Conservation (phyloP, 768 basidiomycete genomes). For the Solioccasus polychromus region DNA sequence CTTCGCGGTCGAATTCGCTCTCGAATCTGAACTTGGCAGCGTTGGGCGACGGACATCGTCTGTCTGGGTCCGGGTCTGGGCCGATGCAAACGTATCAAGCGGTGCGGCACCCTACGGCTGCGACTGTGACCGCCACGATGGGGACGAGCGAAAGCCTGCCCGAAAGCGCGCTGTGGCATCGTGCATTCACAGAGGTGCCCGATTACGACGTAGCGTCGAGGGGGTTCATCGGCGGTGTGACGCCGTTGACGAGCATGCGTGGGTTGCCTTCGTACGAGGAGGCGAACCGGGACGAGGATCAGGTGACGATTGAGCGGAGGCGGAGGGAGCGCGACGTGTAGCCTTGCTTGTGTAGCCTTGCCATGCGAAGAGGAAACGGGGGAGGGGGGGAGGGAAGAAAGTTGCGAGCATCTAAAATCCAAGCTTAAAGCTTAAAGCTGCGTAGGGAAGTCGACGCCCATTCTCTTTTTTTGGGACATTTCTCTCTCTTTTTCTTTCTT, state of each 20-base stretch:
- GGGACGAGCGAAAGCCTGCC: constrained; percentile 24
- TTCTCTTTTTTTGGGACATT: too few species aligned
- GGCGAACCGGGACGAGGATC: constrained; percentile 30
- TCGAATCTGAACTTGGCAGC: constrained; percentile 25
- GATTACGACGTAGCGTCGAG: constrained; percentile 81
- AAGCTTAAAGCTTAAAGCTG: too few species aligned
- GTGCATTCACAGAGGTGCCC: constrained; percentile 76
- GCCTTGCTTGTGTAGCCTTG: too few species aligned
- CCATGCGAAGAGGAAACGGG: too few species aligned
- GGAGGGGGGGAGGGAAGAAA: too few species aligned
- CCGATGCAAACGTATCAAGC: too few species aligned
- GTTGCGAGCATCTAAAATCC: too few species aligned
- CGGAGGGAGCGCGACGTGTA: too few species aligned
- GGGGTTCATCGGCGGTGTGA: constrained; percentile 90
- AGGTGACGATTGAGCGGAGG: constrained; percentile 8
- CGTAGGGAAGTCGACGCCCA: too few species aligned
- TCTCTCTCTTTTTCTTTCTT: too few species aligned
- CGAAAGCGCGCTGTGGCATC: constrained; percentile 45
- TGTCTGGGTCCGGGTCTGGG: too few species aligned
- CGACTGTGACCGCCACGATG: constrained; percentile 1
- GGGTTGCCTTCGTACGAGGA: constrained; percentile 91
- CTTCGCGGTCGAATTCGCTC: constrained; percentile 36
- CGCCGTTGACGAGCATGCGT: constrained; percentile 70
- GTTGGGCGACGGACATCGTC: constrained; percentile 1
- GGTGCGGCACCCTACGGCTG: too few species aligned